These are phyloP conservation scores for Pontederia crassipes DNA, from an alignment of 176 grass and related monocot species.

Conservation along the genomic window DNA sequence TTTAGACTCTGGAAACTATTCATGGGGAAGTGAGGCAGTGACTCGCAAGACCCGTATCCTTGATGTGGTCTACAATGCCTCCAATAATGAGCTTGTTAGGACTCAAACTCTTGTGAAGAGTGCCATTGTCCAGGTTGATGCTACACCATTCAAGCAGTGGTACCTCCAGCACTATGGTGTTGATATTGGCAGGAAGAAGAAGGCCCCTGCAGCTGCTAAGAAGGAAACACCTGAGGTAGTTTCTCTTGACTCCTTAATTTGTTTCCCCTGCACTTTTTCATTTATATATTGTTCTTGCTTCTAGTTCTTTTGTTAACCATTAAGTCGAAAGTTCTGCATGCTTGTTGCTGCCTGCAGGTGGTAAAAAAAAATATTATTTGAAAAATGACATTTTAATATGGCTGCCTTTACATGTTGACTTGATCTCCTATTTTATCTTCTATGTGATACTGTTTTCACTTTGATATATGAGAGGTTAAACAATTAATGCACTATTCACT, in stretches of 20 bases:
- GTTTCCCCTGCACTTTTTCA: neutral
- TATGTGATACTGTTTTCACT: no score
- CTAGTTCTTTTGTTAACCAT: neutral
- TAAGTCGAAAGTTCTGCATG: neutral
- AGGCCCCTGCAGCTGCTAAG: conserved; percentile 28
- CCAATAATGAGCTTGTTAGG: conserved; percentile 92
- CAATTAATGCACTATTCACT: no score
- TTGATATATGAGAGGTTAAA: no score
- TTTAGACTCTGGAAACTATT: conserved; percentile 75
- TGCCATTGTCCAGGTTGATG: conserved; percentile 89
- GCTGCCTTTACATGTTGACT: no score
- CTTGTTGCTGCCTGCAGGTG: no score
- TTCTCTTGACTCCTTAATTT: neutral
- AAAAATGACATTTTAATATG: no score
- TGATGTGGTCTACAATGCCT: conserved; percentile 85
- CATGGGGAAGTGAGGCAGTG: conserved; percentile 83
- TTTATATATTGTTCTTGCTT: neutral
- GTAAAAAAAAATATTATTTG: no score
- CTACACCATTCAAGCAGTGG: conserved; percentile 86
- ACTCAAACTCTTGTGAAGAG: conserved; percentile 88
- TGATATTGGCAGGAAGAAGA: conserved; percentile 88
- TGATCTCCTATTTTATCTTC: no score
- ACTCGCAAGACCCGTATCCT: conserved; percentile 81
- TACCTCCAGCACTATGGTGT: conserved; percentile 86
- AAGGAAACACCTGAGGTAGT: conserved; percentile 53